phyloP scores from a whole-genome alignment of 177 flowering plant genomes.

The Telopea speciosissima region DNA sequence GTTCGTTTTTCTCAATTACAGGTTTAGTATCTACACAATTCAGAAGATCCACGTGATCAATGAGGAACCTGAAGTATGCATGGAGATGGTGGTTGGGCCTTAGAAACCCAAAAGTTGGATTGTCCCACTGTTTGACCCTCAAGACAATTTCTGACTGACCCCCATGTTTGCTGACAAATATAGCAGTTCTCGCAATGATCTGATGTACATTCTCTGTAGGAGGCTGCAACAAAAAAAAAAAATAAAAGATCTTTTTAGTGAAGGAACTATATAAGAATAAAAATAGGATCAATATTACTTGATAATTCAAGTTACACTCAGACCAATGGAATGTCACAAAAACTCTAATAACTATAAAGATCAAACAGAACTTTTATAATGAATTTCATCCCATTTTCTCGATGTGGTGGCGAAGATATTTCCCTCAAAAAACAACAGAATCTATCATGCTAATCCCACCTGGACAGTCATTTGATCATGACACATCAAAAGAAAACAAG shows the following conservation, averaged over 20 bases:
- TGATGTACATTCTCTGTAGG: slow-evolving; percentile 91
- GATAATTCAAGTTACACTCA: slow-evolving; percentile 11
- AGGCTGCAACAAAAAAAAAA: slow-evolving; percentile 60
- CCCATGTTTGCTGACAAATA: slow-evolving; percentile 80
- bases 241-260: slow-evolving; percentile 15
- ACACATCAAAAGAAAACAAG: slow-evolving; percentile 68
- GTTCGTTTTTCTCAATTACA: slow-evolving; percentile 29
- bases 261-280: slow-evolving; percentile 4
- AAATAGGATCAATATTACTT: slow-evolving; percentile 7
- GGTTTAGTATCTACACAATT: slow-evolving; percentile 34
- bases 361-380: slow-evolving; percentile 35
- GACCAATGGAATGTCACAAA: slow-evolving; percentile 30
- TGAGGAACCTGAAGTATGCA: slow-evolving; percentile 82
- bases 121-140: slow-evolving; percentile 94
- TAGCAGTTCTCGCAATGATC: slow-evolving; percentile 90
- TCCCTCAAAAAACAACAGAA: slow-evolving; percentile 28
- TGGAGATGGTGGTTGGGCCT: slow-evolving; percentile 92
- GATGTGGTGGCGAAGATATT: slow-evolving; percentile 28
- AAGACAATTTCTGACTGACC: slow-evolving; percentile 92
- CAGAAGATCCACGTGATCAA: slow-evolving; percentile 67
- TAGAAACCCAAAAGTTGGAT: slow-evolving; percentile 94
- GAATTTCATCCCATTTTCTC: slow-evolving; percentile 37
- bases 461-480: slow-evolving; percentile 69
- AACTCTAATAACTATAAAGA: slow-evolving; percentile 31
- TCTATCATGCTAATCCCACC: slow-evolving; percentile 90